Evolutionary conservation across 2,329 filamentous ascomycete species (phyloP).

Genomic region (Colletotrichum zoysiae): DNA sequence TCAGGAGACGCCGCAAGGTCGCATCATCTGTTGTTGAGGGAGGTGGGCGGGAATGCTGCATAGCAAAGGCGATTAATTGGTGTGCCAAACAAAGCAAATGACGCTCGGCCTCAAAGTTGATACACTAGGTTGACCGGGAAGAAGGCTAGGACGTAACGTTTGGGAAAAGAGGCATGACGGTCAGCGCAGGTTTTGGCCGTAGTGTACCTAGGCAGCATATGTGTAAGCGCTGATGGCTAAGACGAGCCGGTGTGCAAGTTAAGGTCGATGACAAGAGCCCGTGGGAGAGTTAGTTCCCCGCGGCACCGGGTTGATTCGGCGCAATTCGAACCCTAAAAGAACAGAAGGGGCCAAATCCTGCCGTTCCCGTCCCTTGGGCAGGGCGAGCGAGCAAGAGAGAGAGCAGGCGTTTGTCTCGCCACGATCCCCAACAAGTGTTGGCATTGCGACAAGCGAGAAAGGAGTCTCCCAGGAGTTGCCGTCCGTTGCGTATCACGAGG

Average conservation of each 20-base stretch:
- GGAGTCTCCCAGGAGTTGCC: conserved; percentile 6
- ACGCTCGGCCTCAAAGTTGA: conserved; percentile 19
- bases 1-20: conserved; percentile 27
- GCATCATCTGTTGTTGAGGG: conserved; percentile 35
- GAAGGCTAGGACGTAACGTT: conserved; percentile 10
- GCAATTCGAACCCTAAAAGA: conserved; percentile 12
- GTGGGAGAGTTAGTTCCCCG: conserved; percentile 24
- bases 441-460: not conserved
- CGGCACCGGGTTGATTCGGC: conserved; percentile 27
- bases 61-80: conserved; percentile 8
- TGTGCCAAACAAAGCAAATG: not conserved
- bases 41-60: conserved; percentile 25
- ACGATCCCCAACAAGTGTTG: not conserved
- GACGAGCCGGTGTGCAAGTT: conserved; percentile 21
- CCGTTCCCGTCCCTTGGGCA: conserved; percentile 10
- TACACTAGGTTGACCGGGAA: conserved; percentile 33
- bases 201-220: not conserved
- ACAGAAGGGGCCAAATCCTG: conserved; percentile 8
- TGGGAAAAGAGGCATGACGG: not conserved
- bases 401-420: conserved; percentile 5
- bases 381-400: not conserved
- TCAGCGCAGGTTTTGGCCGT: conserved; percentile 1
- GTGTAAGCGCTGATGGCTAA: conserved; percentile 29
- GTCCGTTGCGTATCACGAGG: conserved; percentile 10
- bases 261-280: conserved; percentile 27